Evolutionary conservation across 768 basidiomycete genomes (phyloP).

Genomic region (Lactarius hengduanensis): DNA sequence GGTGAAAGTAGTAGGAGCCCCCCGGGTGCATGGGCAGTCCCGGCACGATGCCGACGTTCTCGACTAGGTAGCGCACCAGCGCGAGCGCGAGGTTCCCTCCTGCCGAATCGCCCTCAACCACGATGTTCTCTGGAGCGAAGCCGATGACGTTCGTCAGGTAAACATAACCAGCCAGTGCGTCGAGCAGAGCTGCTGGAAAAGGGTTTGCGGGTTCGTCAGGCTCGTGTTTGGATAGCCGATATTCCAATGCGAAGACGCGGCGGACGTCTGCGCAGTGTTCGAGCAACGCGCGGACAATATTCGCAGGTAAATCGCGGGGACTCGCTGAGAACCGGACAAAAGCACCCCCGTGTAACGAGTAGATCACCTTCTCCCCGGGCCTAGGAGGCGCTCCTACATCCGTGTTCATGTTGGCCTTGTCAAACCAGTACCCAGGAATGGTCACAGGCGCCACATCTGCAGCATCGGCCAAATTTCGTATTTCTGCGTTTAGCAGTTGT

Average conservation of each 20-base stretch:
- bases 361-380: constrained; percentile 57
- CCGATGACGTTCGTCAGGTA: constrained; percentile 61
- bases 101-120: constrained; percentile 75
- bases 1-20: constrained; percentile 22
- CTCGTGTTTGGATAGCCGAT: constrained; percentile 59
- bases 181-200: constrained; percentile 75
- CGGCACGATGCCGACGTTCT: constrained; percentile 3
- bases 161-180: constrained; percentile 70
- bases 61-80: constrained; percentile 58
- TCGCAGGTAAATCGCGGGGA: constrained; percentile 42
- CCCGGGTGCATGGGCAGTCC: constrained; percentile 9
- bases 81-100: constrained; percentile 72
- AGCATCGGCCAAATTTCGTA: constrained; percentile 18
- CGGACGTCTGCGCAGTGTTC: constrained; percentile 37
- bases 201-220: constrained; percentile 45
- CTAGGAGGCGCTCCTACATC: constrained; percentile 38
- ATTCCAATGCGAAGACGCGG: constrained; percentile 64
- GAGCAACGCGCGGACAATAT: constrained; percentile 43
- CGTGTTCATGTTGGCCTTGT: constrained; percentile 12
- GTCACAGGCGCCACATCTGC: constrained; percentile 16
- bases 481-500: constrained; percentile 19
- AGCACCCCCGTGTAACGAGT: constrained; percentile 63
- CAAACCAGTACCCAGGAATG: constrained; percentile 28
- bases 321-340: constrained; percentile 55
- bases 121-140: constrained; percentile 58